Base-by-base conservation (phyloP, 192 early-diverging fungal genomes). In the Podila clonocystis region DNA sequence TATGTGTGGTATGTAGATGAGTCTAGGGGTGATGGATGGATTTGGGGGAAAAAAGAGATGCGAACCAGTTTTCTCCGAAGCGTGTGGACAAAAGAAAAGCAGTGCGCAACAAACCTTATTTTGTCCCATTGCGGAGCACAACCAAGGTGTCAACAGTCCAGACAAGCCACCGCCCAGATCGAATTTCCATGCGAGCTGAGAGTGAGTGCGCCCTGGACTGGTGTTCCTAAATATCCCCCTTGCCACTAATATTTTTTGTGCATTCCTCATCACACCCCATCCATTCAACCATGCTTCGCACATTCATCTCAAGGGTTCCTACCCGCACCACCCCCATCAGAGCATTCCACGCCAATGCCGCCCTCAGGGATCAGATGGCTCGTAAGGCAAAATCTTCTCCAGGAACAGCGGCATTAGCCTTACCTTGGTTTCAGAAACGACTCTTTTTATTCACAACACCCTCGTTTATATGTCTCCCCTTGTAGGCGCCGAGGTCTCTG, bases 401-500 rank as follows among this genome's bases (percentile, higher is more conserved):
- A 61, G n/a, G 28, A 61, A 22, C 59, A 19, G 28, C 59, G 15
- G 29, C 26, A 62, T 19, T 20, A 19, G 4, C 61, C 34, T 8
- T 31, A 41, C 9, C 33, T 62, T 13, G 0, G 1, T 20, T 62
- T 62, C 5, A 33, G 28, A 0, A 12, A 62, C 20, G 4, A 20
- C 33, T 63, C 11, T 34, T 36, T 12, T 38, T 22, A 38, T 17
- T 41, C 13, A 38, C 9, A 4, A 22, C 13, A 31, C 9, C 0
- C 45, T 2, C 12, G n/a, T 12, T 57, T 57, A 9, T 31, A n/a
- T 26, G 4, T 12, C 58, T 34, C 0, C 20, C 41, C n/a, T 33
- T 50, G 41, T 82, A 85, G 84, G 82, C 26, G 88, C 80, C 49
- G 83, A 87, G 60, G 76, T 84, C 20, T 85, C 88, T n/a, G 83